phyloP scores from a whole-genome alignment of 1,284 basidiomycete species.

The Ganoderma leucocontextum region DNA sequence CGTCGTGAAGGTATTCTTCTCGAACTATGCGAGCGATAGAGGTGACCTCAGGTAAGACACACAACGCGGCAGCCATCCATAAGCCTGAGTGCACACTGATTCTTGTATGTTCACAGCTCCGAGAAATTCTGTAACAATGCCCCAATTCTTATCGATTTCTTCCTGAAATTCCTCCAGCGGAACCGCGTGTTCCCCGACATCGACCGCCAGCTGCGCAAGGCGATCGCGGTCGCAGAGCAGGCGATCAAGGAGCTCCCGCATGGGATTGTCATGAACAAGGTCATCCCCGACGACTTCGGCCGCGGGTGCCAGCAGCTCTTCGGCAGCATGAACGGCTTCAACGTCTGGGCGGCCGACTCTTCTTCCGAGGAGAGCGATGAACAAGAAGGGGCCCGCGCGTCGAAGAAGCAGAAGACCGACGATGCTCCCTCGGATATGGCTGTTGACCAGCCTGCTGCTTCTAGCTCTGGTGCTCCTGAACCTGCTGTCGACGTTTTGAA shows the following conservation, averaged over 20 bases:
- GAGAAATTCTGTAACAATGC: conserved; percentile 43
- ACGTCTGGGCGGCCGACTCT: conserved; percentile 3
- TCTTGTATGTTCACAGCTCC: conserved; percentile 43
- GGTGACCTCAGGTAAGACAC: conserved; percentile 64
- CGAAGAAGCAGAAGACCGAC: conserved; percentile 39
- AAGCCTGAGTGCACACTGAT: not conserved
- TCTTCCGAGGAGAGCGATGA: conserved; percentile 20
- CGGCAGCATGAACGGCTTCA: conserved; percentile 41
- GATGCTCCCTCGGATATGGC: conserved; percentile 5
- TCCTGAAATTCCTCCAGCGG: conserved; percentile 66
- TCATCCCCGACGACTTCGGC: conserved; percentile 64
- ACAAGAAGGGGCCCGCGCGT: conserved; percentile 21
- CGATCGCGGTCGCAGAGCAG: conserved; percentile 54
- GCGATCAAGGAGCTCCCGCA: conserved; percentile 66
- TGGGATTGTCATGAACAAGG: conserved; percentile 59
- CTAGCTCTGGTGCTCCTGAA: not conserved
- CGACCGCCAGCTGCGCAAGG: conserved; percentile 55
- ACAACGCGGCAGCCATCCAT: conserved; percentile 25
- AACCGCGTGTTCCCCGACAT: conserved; percentile 60
- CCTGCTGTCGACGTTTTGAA: conserved; percentile 20
- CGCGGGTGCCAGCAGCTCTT: conserved; percentile 55
- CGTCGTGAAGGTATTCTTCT: conserved; percentile 65
- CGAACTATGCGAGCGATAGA: conserved; percentile 66
- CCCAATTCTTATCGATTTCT: conserved; percentile 68
- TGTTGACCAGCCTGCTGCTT: not conserved